phyloP scores from a whole-genome alignment of 176 grass and related monocot species.

The Lolium rigidum region DNA sequence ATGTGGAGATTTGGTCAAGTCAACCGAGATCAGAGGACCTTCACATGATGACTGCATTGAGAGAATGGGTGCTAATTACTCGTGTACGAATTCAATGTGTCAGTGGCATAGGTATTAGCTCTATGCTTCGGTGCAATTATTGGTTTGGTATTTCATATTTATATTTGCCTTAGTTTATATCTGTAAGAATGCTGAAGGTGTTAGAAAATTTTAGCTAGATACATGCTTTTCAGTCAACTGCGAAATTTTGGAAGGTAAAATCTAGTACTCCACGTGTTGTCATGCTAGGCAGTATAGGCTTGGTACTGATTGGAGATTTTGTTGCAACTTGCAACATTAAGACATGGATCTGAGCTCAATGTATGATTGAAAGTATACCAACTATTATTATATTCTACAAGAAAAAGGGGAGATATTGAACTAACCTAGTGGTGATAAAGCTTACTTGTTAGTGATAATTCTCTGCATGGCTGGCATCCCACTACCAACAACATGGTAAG shows the following conservation, averaged over 20 bases:
- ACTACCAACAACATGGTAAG: not conserved
- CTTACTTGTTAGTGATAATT: not conserved
- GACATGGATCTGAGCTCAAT: not conserved
- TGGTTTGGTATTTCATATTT: not conserved
- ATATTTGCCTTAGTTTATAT: constrained; percentile 3
- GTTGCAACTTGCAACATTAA: not conserved
- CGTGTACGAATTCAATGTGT: constrained; percentile 49
- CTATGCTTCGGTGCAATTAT: constrained; percentile 30
- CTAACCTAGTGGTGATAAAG: not conserved
- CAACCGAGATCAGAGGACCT: constrained; percentile 47
- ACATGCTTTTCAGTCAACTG: not conserved
- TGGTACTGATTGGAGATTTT: constrained; percentile 7
- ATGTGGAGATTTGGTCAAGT: constrained; percentile 61
- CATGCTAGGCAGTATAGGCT: not conserved
- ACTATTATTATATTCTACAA: not conserved
- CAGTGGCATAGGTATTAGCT: constrained; percentile 65
- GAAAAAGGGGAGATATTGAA: not conserved
- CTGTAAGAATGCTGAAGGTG: not conserved
- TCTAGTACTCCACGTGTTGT: not conserved
- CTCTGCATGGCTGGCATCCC: not conserved
- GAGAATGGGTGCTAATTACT: constrained; percentile 42
- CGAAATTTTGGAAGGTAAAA: not conserved
- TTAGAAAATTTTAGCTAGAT: constrained; percentile 33
- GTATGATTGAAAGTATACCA: not conserved
- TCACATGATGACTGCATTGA: constrained; percentile 58